Evolutionary conservation across 192 early-diverging fungal species (phyloP), one percentile per base, ranked within the genome.

Genomic region (Phycomyces nitens): DNA sequence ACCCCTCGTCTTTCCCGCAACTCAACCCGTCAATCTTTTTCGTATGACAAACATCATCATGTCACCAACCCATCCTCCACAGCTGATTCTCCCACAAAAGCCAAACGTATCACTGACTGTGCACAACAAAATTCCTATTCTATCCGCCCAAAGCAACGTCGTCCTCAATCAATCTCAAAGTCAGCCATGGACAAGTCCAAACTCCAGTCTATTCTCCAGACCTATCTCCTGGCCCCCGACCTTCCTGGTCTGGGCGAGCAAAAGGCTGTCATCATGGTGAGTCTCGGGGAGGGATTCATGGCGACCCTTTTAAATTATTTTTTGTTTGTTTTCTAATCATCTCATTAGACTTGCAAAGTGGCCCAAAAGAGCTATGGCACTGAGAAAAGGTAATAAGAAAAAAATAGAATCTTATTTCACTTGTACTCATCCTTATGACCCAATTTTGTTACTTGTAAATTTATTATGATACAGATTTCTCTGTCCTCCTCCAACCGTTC

Each of bases 361-460:
- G 93, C 88, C 1, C 94, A 97, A 80, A 97, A 97, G 54, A 90
- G 88, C 8, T 97, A 97, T 62, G 94, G 93, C 8, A 89, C 86
- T 18, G 94, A 97, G 62, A 95, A 94, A 73, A 81, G 94, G 77
- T 86, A 67, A 58, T n/a, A n/a, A n/a, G n/a, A n/a, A n/a, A n/a
- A n/a, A n/a, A n/a, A n/a, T n/a, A n/a, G n/a, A n/a, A 43, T 58
- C 56, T n/a, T 20, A 50, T 21, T 56, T 34, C 29, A 56, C 18
- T 53, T 54, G 41, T 53, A 34, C 29, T 34, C 29, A 34, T 34
- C 29, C 29, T 34, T 34, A 7, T 34, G 24, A 55, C 18, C 16
- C 15, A 64, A 24, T 59, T 40, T 58, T 41, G 39, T 58, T 41
- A 50, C 1, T 26, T 24, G 40, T 23, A n/a, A n/a, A n/a, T 18